A percentile compares a stretch with the other conserved stretches of the same genome.
Conservation (phyloP, 192 early-diverging fungal genomes). For the Entomortierella parvispora region DNA sequence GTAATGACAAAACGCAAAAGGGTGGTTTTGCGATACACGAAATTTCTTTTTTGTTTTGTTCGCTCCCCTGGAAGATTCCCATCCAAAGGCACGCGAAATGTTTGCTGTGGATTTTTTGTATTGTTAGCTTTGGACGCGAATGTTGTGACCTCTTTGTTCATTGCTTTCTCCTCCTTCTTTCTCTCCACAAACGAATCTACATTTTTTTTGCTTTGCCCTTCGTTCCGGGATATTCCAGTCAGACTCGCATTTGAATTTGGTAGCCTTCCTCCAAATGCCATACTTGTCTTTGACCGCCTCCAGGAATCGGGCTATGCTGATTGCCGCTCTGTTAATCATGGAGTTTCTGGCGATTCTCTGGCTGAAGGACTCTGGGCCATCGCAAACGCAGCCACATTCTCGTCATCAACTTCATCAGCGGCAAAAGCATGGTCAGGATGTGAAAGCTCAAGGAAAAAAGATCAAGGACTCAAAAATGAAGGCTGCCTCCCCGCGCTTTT, state of each 20-base stretch:
- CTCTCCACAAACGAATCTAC: background rate
- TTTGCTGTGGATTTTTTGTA: too few species aligned
- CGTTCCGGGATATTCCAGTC: background rate
- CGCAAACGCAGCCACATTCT: background rate
- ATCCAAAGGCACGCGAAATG: too few species aligned
- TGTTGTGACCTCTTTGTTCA: too few species aligned
- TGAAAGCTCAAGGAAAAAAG: too few species aligned
- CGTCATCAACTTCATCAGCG: background rate
- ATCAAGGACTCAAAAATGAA: too few species aligned
- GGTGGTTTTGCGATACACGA: too few species aligned
- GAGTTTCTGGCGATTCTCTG: conserved; percentile 40
- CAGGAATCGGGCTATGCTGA: conserved; percentile 23
- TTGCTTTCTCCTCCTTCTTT: too few species aligned
- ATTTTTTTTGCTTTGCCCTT: background rate
- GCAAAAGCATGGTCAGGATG: background rate
- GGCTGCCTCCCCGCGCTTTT: too few species aligned
- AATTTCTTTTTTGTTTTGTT: too few species aligned
- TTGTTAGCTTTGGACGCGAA: too few species aligned
- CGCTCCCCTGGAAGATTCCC: too few species aligned
- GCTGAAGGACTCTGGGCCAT: conserved; percentile 8
- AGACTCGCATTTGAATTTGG: background rate
- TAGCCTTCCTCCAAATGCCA: conserved; percentile 20
- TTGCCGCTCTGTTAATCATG: conserved; percentile 14
- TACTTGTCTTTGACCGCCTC: conserved; percentile 20
- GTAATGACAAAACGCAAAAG: too few species aligned